phyloP scores from a whole-genome alignment of 768 basidiomycete species.

The Cystobasidium tubakii region DNA sequence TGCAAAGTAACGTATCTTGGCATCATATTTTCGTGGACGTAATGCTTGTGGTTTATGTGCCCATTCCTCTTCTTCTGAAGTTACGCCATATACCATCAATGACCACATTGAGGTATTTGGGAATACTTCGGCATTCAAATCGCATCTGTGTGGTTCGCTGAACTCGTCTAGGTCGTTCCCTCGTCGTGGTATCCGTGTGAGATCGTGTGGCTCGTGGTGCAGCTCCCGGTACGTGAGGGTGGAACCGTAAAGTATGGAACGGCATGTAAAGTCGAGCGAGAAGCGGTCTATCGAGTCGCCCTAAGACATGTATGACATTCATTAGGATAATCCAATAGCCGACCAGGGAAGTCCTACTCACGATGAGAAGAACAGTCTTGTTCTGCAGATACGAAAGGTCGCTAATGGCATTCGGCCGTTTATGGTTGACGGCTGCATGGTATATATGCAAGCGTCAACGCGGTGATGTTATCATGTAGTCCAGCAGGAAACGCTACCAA shows the following conservation, averaged over 20 bases:
- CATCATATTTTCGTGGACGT: constrained; percentile 11
- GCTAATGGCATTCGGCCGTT: background rate
- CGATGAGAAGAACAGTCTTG: constrained; percentile 11
- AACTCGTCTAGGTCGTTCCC: constrained; percentile 5
- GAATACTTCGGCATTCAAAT: background rate
- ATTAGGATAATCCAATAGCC: too few species aligned
- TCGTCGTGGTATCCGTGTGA: background rate
- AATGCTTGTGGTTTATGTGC: background rate
- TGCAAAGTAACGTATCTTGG: background rate
- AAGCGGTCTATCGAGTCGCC: constrained; percentile 13
- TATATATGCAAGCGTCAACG: background rate
- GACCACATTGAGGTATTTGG: background rate
- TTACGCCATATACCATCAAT: constrained; percentile 13
- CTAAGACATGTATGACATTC: background rate
- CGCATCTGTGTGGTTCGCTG: background rate
- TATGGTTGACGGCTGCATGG: background rate
- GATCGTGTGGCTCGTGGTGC: constrained; percentile 1
- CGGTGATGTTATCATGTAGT: too few species aligned
- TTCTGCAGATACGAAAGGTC: background rate
- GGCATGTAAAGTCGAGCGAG: constrained; percentile 2
- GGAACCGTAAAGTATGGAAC: background rate
- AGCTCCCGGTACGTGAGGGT: background rate
- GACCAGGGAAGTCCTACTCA: background rate
- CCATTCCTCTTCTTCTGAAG: constrained; percentile 10
- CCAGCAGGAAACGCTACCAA: background rate